phyloP scores from a whole-genome alignment of 2,329 filamentous ascomycete species.

The Aspergillus calidoustus region DNA sequence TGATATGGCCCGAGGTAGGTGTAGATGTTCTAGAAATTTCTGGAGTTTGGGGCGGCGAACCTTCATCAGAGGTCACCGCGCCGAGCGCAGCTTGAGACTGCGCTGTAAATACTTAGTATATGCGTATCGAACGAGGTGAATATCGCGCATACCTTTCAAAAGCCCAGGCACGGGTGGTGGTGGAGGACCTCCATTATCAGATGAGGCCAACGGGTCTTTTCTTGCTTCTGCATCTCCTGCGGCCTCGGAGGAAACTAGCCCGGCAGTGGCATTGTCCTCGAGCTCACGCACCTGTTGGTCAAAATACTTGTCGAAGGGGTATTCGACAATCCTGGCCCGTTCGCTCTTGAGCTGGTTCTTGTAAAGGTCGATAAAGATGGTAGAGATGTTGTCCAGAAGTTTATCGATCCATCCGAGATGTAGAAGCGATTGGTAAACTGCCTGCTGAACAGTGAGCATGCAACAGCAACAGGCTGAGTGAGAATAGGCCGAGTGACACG shows the following conservation, averaged over 20 bases:
- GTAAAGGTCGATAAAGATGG: conserved; percentile 89
- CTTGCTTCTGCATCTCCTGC: conserved; percentile 45
- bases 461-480: conserved; percentile 5
- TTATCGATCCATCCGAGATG: conserved; percentile 97
- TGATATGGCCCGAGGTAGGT: conserved; percentile 66
- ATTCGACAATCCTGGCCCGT: conserved; percentile 77
- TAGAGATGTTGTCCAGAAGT: conserved; percentile 91
- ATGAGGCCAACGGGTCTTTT: conserved; percentile 54
- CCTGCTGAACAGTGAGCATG: conserved; percentile 57
- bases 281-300: conserved; percentile 89
- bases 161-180: conserved; percentile 58
- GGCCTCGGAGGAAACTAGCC: conserved; percentile 52
- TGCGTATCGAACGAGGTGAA: background rate
- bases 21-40: conserved; percentile 80
- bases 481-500: conserved; percentile 34
- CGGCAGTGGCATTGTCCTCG: conserved; percentile 44
- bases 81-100: conserved; percentile 50
- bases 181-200: conserved; percentile 55
- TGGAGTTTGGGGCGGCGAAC: conserved; percentile 71
- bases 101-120: conserved; percentile 39
- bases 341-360: conserved; percentile 82
- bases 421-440: conserved; percentile 93
- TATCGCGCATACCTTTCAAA: conserved; percentile 48
- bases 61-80: conserved; percentile 63
- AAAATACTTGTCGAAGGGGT: conserved; percentile 90